A percentile compares a stretch with the other conserved stretches of the same genome.
phyloP scores from a whole-genome alignment of 805 yeast genomes.

The Isabelozyma rhagii region DNA sequence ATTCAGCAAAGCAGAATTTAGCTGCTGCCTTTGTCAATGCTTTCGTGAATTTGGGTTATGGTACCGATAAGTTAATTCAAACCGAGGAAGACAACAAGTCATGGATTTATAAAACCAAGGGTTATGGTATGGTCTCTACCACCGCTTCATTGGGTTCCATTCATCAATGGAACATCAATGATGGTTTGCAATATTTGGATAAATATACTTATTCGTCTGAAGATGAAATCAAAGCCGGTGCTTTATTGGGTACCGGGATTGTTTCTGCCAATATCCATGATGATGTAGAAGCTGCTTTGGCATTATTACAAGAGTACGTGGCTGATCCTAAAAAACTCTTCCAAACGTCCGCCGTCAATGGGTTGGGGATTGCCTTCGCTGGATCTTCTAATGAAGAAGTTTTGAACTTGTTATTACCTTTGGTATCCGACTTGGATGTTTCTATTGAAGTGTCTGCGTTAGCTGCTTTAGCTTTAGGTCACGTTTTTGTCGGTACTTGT shows the following conservation, averaged over 20 bases:
- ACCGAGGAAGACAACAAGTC: slow-evolving; percentile 67
- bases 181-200: slow-evolving; percentile 87
- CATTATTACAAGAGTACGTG: slow-evolving; percentile 81
- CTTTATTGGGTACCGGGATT: slow-evolving; percentile 91
- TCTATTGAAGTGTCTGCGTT: slow-evolving; percentile 78
- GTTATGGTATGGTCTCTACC: slow-evolving; percentile 85
- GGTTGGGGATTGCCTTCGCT: slow-evolving; percentile 91
- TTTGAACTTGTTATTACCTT: slow-evolving; percentile 70
- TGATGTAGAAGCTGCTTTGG: slow-evolving; percentile 89
- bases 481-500: slow-evolving; percentile 92
- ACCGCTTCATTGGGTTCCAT: slow-evolving; percentile 90
- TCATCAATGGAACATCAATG: slow-evolving; percentile 85
- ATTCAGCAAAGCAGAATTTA: slow-evolving; percentile 91
- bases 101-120: slow-evolving; percentile 92
- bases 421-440: slow-evolving; percentile 72
- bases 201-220: slow-evolving; percentile 83
- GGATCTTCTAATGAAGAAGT: slow-evolving; percentile 90
- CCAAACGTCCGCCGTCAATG: slow-evolving; percentile 80
- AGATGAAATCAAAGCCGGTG: slow-evolving; percentile 91
- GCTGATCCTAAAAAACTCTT: slow-evolving; percentile 59
- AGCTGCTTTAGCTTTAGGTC: slow-evolving; percentile 91
- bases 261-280: slow-evolving; percentile 91
- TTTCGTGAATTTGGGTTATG: slow-evolving; percentile 87
- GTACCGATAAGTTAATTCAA: slow-evolving; percentile 75
- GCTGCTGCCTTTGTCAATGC: slow-evolving; percentile 95